Evolutionary conservation across 306 rosid genomes (phyloP).

Genomic region (Urtica urens): DNA sequence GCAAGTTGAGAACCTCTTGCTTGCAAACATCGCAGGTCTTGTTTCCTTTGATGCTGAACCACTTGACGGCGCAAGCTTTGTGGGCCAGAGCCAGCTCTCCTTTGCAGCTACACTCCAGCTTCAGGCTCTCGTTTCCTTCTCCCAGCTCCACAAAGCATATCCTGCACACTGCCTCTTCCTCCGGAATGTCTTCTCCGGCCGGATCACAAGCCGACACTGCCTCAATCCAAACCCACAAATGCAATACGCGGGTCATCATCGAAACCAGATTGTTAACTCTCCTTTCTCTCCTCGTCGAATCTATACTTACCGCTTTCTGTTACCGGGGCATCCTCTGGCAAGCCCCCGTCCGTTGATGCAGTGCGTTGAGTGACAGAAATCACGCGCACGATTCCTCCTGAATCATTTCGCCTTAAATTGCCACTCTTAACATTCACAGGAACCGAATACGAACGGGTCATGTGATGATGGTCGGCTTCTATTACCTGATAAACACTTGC

Average conservation of each 20-base stretch:
- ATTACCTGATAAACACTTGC: slow-evolving; percentile 33
- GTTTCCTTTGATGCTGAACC: slow-evolving; percentile 94
- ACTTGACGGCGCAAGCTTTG: slow-evolving; percentile 83
- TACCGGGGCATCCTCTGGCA: slow-evolving; percentile 26
- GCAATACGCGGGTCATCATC: too few relatives aligned
- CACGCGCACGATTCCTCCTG: slow-evolving; percentile 61
- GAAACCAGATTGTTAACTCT: too few relatives aligned
- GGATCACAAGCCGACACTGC: slow-evolving; percentile 57
- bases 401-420: slow-evolving; percentile 40
- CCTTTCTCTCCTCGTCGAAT: too few relatives aligned
- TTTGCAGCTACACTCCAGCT: slow-evolving; percentile 95
- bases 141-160: slow-evolving; percentile 71
- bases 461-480: slow-evolving; percentile 42
- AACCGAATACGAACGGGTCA: slow-evolving; percentile 71
- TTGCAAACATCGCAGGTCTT: slow-evolving; percentile 83
- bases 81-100: slow-evolving; percentile 97
- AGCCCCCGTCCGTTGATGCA: slow-evolving; percentile 25
- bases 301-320: slow-evolving; percentile 39
- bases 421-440: slow-evolving; percentile 44
- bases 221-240: too few relatives aligned
- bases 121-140: slow-evolving; percentile 72
- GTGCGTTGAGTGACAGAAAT: slow-evolving; percentile 46
- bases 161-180: slow-evolving; percentile 92
- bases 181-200: slow-evolving; percentile 79
- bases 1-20: slow-evolving; percentile 65